Percentiles rank a stretch among this genome's conserved stretches.
Conservation (phyloP, 768 basidiomycete species). For the Leucogyrophana mollusca region DNA sequence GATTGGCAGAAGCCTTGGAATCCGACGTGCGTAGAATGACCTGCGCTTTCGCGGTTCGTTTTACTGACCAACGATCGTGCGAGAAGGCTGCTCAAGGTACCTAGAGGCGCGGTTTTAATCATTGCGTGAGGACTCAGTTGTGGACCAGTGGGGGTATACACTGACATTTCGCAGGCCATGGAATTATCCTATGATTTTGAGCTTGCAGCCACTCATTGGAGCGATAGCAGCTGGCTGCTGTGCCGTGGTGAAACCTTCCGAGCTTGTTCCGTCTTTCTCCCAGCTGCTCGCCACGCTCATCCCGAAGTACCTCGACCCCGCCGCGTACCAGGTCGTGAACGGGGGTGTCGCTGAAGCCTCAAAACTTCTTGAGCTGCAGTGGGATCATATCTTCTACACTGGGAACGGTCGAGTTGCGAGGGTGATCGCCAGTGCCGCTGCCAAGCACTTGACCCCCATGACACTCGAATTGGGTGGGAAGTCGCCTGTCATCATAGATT, state of each 20-base stretch:
- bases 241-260: slow-evolving; percentile 67
- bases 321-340: slow-evolving; percentile 53
- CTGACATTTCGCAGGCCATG: slow-evolving; percentile 44
- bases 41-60: not conserved
- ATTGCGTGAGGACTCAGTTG: slow-evolving; percentile 48
- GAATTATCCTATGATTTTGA: slow-evolving; percentile 63
- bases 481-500: slow-evolving; percentile 45
- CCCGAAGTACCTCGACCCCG: slow-evolving; percentile 52
- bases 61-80: not conserved
- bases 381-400: slow-evolving; percentile 38
- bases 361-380: slow-evolving; percentile 26
- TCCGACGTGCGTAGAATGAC: slow-evolving; percentile 32
- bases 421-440: slow-evolving; percentile 23
- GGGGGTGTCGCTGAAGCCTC: slow-evolving; percentile 42
- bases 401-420: slow-evolving; percentile 30
- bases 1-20: slow-evolving; percentile 49
- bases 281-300: slow-evolving; percentile 52
- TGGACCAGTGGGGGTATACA: not conserved
- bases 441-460: slow-evolving; percentile 32
- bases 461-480: slow-evolving; percentile 38
- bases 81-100: slow-evolving; percentile 42
- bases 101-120: slow-evolving; percentile 62
- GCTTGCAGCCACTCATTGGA: slow-evolving; percentile 58
- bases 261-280: slow-evolving; percentile 46
- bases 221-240: slow-evolving; percentile 76